A percentile compares a stretch with the other conserved stretches of the same genome.
Conservation (phyloP, 1,284 basidiomycete species). For the Amylostereum chailletii region DNA sequence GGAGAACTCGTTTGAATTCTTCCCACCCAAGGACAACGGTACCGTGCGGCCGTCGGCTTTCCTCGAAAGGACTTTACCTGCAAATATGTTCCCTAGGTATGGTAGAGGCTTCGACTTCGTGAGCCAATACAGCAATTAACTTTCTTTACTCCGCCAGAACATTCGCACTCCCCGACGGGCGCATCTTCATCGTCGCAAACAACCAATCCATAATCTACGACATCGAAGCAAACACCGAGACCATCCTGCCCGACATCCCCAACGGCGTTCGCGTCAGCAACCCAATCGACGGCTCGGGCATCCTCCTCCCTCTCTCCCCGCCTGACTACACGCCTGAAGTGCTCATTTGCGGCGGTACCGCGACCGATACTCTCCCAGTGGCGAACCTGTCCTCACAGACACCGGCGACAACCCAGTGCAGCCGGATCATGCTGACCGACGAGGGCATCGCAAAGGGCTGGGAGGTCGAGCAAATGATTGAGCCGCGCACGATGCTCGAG, state of each 20-base stretch:
- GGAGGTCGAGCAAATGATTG: neutral
- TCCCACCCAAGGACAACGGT: conserved; percentile 40
- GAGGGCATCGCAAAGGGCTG: conserved; percentile 26
- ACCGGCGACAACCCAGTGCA: conserved; percentile 31
- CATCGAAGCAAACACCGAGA: conserved; percentile 28
- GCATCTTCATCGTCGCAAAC: conserved; percentile 35
- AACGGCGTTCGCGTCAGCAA: conserved; percentile 31
- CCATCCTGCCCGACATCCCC: conserved; percentile 29
- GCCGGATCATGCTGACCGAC: conserved; percentile 27
- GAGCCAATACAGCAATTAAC: neutral
- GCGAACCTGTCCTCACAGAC: conserved; percentile 23
- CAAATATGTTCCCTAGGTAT: conserved; percentile 19
- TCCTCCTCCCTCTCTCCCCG: conserved; percentile 33
- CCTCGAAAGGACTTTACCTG: conserved; percentile 22
- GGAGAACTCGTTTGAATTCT: conserved; percentile 44
- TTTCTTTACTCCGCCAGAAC: conserved; percentile 8
- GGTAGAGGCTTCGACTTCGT: neutral
- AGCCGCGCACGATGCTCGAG: conserved; percentile 31
- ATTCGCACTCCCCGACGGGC: conserved; percentile 26
- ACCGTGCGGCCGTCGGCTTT: conserved; percentile 37
- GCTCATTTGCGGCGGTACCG: conserved; percentile 34
- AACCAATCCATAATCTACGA: conserved; percentile 36
- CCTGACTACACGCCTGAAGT: conserved; percentile 31
- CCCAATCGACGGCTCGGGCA: conserved; percentile 31
- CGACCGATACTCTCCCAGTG: conserved; percentile 12